Conservation (phyloP, 305 asterid genomes). For the Coffea humblotiana region DNA sequence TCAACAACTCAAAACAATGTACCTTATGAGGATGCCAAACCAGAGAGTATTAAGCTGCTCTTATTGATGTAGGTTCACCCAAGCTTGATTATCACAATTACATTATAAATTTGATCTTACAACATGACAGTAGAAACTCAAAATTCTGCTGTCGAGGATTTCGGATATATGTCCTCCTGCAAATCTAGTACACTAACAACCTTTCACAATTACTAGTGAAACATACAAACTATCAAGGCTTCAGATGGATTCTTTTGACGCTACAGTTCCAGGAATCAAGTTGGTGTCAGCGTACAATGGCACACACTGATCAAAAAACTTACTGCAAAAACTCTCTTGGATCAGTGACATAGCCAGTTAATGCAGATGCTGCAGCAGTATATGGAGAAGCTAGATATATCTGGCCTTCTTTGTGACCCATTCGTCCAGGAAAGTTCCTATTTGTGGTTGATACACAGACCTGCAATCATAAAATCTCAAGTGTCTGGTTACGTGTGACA, state of each 20-base stretch:
- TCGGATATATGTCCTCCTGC: not conserved
- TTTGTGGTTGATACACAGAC: constrained; percentile 90
- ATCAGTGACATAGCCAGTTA: constrained; percentile 84
- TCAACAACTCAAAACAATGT: not conserved
- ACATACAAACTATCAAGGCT: not conserved
- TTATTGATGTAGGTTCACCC: not conserved
- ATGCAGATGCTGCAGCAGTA: constrained; percentile 90
- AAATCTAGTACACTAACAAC: not conserved
- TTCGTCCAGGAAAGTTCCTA: constrained; percentile 84
- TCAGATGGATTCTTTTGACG: not conserved
- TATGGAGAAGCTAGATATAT: constrained; percentile 92
- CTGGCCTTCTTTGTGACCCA: constrained; percentile 97
- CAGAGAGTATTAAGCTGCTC: not conserved
- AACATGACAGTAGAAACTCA: constrained; percentile 9
- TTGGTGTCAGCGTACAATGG: not conserved
- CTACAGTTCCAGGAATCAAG: not conserved
- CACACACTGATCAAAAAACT: not conserved
- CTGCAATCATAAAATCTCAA: constrained; percentile 34
- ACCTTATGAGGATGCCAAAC: not conserved
- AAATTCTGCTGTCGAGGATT: not conserved
- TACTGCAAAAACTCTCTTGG: constrained; percentile 76
- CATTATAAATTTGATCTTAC: not conserved
- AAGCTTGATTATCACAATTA: not conserved
- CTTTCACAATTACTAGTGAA: not conserved
- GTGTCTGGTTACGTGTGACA: not conserved